Evolutionary conservation across 176 grass and related monocot genomes (phyloP), one percentile per base, ranked within the genome.

Genomic region (Phragmites australis): DNA sequence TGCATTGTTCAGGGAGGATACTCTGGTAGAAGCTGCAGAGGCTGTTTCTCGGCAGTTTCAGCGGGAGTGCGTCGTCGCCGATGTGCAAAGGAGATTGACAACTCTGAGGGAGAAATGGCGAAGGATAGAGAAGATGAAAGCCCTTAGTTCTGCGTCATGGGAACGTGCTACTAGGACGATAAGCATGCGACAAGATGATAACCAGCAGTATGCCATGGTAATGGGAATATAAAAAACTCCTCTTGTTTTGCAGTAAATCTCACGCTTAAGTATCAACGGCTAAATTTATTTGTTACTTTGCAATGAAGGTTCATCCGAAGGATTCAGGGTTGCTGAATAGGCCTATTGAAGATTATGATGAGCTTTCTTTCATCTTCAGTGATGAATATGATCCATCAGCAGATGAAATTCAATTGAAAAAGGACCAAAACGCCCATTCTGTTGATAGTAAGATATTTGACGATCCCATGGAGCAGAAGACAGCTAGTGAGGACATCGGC

Each of bases 111-210:
- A 74, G 41, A 75, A 52, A 51, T 82, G 78, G 62, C 22, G 0
- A 46, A 87, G 42, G 43, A 68, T 76, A 75, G 51, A 80, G 29
- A 82, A 16, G 22, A 65, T 62, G 18, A 76, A 75, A 41, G 19
- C n/a, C 5, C 1, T 32, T 81, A 25, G 45, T 23, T 54, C 39
- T 66, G 42, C 30, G 0, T 75, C 68, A n/a, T 81, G 69, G 84
- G 50, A 81, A 59, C 49, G 63, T 75, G 54, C 60, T 74, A 67
- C 76, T 65, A 86, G 60, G 68, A 86, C 16, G 9, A 67, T 81
- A 65, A 39, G 5, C 61, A 58, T 86, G 70, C 18, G 1, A 30
- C 47, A 56, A 46, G 59, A 68, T 10, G 48, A 74, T n/a, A 50
- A 59, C 48, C 25, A 37, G 1, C 26, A 9, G 27, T 61, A 71